Evolutionary conservation across 176 grass and related monocot species (phyloP), one percentile per base, ranked within the genome.

Genomic region (Dendrocalamus sinicus): DNA sequence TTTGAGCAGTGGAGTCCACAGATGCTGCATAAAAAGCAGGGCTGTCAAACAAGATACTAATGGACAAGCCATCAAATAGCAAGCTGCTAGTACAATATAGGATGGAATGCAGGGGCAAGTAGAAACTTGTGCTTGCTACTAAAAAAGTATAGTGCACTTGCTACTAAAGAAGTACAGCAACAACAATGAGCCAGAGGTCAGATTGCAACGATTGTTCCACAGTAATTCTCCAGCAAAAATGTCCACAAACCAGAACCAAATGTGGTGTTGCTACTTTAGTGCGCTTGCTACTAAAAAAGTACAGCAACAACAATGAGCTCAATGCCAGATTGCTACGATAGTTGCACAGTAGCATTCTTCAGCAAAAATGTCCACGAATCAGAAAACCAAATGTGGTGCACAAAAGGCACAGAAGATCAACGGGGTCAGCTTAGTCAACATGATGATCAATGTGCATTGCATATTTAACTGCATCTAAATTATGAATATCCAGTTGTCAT

Each of bases 1-100:
- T 92, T 89, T 95, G 95, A 85, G 89, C 91, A 88, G 87, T 93
- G 26, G 85, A 90, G 78, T 95, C 89, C 73, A 82, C 73, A 83
- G 95, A 93, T 87, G 85, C 93, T 91, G 80, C 89, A 91, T 70
- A 64, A 53, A 81, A 88, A 83, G 35, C 22, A 79, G 73, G 40
- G 28, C 39, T 79, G 47, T 73, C 30, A 89, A 92, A 50, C 26
- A 87, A 17, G 6, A 71, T 63, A 52, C 64, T 8, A 87, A 68
- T 57, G 26, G 80, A 88, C 20, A 87, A 54, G 76, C 60, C 37
- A 91, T 52, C 76, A 81, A 76, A 75, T 75, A 85, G 55, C 22
- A 81, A 53, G 40, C 61, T 48, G 15, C 62, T 83, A 64, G 40
- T 46, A 70, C 48, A 64, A 22, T 17, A 67, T 83, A 63, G 20